These are phyloP conservation scores for Aureobasidium mangrovei DNA, from an alignment of 2,329 filamentous ascomycete species.

Conservation along the genomic window DNA sequence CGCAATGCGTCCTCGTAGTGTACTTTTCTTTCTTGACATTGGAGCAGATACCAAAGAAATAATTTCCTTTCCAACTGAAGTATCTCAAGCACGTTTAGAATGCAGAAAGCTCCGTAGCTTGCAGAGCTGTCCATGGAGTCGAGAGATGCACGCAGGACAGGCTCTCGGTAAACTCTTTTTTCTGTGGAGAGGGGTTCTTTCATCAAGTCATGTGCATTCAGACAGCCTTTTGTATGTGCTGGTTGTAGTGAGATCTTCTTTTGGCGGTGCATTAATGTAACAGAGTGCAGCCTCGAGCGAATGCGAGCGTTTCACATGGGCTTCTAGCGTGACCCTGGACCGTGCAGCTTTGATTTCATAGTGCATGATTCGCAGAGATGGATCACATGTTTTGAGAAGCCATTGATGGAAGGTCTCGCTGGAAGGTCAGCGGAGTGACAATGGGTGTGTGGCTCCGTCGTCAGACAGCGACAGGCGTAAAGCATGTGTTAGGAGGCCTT, in stretches of 20 bases:
- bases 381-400: neutral
- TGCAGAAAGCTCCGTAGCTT: neutral
- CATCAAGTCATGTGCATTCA: no score
- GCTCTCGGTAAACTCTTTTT: no score
- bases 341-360: neutral
- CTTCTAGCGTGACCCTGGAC: constrained; percentile 5
- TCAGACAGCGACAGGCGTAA: neutral
- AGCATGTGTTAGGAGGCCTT: constrained; percentile 6
- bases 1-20: constrained; percentile 1
- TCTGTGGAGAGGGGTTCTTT: no score
- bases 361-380: neutral
- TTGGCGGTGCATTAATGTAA: no score
- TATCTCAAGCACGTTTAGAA: neutral
- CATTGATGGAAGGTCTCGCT: neutral
- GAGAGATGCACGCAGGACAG: no score
- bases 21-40: constrained; percentile 6
- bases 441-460: neutral
- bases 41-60: constrained; percentile 8
- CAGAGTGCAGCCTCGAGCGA: neutral
- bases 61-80: neutral
- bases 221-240: no score
- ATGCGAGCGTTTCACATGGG: constrained; percentile 5
- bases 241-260: no score
- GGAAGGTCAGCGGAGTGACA: neutral
- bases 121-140: no score